These are phyloP conservation scores for Macrophomina pseudophaseolina DNA, from an alignment of 2,329 filamentous ascomycete genomes.

Conservation along the genomic window DNA sequence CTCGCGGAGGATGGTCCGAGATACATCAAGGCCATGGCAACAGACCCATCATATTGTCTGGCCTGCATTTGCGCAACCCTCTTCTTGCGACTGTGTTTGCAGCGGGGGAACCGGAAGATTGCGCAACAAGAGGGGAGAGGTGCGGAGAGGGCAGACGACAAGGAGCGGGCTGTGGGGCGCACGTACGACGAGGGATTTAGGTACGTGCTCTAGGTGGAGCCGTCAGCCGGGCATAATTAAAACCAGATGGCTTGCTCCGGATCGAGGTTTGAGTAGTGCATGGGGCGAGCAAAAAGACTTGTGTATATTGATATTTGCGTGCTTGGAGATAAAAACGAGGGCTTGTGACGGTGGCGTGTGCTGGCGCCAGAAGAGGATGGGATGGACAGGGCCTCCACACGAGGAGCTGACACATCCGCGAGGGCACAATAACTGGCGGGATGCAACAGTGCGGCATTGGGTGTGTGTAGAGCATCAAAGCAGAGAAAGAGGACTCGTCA, in stretches of 20 bases:
- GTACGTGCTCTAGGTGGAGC: conserved; percentile 16
- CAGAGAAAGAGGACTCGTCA: neutral
- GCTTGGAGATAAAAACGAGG: neutral
- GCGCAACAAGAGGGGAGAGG: neutral
- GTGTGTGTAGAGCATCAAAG: no score
- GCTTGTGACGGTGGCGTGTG: neutral
- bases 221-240: neutral
- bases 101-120: conserved; percentile 18
- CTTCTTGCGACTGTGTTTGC: conserved; percentile 5
- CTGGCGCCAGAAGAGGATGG: neutral
- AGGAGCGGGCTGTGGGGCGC: conserved; percentile 19
- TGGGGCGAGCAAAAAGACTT: neutral
- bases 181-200: conserved; percentile 3
- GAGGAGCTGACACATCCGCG: no score
- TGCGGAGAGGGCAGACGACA: neutral
- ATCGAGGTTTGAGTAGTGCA: neutral
- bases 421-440: no score
- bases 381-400: neutral
- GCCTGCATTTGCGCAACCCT: neutral
- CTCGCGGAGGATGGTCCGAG: neutral
- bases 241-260: conserved; percentile 1
- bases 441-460: no score
- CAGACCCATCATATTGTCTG: neutral
- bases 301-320: neutral
- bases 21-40: conserved; percentile 5